Conservation (phyloP, 257 asterid genomes). For the Mitragyna speciosa region DNA sequence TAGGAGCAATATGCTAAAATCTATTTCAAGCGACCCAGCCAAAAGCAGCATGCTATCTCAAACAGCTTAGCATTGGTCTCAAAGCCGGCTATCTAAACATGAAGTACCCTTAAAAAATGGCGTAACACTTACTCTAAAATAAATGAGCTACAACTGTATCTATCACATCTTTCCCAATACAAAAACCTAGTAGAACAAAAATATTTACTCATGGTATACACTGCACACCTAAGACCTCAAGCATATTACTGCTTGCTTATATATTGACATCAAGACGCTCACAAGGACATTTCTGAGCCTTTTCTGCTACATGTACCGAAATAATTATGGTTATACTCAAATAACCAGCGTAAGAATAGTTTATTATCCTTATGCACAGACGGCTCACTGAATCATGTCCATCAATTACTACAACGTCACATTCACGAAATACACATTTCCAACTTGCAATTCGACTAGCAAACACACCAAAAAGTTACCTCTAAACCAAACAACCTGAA, state of each 20-base stretch:
- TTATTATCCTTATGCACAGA: neutral
- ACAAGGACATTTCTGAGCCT: neutral
- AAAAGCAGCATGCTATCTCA: neutral
- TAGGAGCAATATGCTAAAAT: neutral
- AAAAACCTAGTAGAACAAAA: constrained; percentile 2
- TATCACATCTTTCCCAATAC: neutral
- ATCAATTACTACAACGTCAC: neutral
- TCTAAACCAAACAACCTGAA: neutral
- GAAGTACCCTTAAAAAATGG: neutral
- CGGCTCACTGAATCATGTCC: neutral
- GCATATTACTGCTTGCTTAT: neutral
- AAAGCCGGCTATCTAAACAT: neutral
- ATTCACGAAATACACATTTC: neutral
- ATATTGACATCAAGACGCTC: neutral
- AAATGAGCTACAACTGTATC: neutral
- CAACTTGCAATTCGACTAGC: neutral
- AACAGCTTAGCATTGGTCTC: neutral
- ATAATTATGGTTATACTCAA: neutral
- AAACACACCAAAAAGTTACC: too few species aligned
- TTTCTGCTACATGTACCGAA: neutral
- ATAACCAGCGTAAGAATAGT: neutral
- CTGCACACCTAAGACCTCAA: neutral
- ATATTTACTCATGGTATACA: neutral
- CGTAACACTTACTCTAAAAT: neutral
- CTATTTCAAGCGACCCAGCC: neutral